Base-by-base conservation (phyloP, 495 filamentous ascomycete species). In the Penicillium bialowiezense region DNA sequence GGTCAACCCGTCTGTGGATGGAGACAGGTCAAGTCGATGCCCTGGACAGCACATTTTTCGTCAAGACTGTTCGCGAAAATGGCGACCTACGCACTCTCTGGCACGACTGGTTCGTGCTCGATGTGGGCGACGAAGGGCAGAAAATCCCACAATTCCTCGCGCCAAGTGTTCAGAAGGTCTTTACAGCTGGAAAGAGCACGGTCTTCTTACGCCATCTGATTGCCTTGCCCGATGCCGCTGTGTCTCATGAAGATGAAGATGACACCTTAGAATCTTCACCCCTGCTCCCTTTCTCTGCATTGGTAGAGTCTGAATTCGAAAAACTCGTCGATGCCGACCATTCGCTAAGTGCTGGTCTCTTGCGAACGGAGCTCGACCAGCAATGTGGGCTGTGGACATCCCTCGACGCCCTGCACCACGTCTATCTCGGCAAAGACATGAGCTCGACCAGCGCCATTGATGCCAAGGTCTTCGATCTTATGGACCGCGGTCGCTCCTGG, bases 101-200 rank as follows among this genome's bases (percentile, higher is more conserved):
- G 92, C 78, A 84, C 52, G 73, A 87, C 44, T 86, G 85, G 63
- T 96, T 83, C 55, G 73, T 77, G 12, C 66, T 96, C 2, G 79
- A 81, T 14, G 64, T 72, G 6, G 65, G 80, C 19, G 46, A 56
- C 19, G 79, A 80, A 21, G 58, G 60, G 0, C 64, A 88, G 1
- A 81, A 84, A 55, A 81, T 85, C 8, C 92, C 91, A 0, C 75
- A 66, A 5, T 96, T 96, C 48, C 73, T 97, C 6, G 80, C 83
- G 32, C 73, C 82, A 1, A 78, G 83, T 1, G 81, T 81, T 1
- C 63, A 72, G 10, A 87, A 81, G 50, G 87, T 96, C 19, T 90
- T 96, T 48, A 89, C 82, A 0, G 85, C 88, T 4, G 92, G 93
- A 0, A 96, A 97, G 62, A 93, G 85, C 56, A 84, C 90, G 51